Percentiles rank a stretch among this genome's conserved stretches.
phyloP scores from a whole-genome alignment of 805 yeast species.

The Komagataella kurtzmanii region DNA sequence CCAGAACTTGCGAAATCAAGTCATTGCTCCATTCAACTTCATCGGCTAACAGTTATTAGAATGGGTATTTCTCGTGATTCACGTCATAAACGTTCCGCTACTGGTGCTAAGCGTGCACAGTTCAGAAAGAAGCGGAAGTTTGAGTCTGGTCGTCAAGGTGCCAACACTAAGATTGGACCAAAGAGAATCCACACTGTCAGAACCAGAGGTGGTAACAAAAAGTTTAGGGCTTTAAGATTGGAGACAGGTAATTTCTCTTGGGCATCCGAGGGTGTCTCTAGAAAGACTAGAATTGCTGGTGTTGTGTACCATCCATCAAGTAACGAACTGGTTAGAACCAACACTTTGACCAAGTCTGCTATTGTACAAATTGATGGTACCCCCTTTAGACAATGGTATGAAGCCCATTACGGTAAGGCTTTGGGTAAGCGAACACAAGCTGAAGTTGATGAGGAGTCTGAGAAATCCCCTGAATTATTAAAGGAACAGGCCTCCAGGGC shows the following conservation, averaged over 20 bases:
- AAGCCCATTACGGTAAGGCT: constrained; percentile 91
- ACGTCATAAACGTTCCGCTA: constrained; percentile 99
- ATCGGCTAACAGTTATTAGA: background rate
- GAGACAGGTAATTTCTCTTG: constrained; percentile 99
- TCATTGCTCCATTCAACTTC: background rate
- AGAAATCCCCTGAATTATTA: constrained; percentile 67
- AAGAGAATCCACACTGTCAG: constrained; percentile 99
- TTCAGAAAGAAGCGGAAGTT: constrained; percentile 99
- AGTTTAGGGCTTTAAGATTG: constrained; percentile 98
- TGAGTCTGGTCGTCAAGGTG: constrained; percentile 99
- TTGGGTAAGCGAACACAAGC: constrained; percentile 73
- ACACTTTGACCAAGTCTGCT: constrained; percentile 98
- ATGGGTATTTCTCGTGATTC: constrained; percentile 99
- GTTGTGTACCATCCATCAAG: constrained; percentile 99
- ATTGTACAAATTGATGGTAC: constrained; percentile 99
- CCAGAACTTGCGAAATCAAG: background rate
- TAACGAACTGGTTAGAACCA: constrained; percentile 99
- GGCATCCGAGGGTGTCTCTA: constrained; percentile 98
- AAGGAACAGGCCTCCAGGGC: constrained; percentile 93
- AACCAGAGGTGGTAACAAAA: constrained; percentile 99
- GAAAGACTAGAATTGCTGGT: constrained; percentile 97
- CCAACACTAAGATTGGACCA: constrained; percentile 97
- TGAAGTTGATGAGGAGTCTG: constrained; percentile 42
- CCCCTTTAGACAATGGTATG: constrained; percentile 99
- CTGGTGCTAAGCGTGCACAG: constrained; percentile 99